phyloP scores from a whole-genome alignment of 331 rosid genomes.

The Erythrophleum ivorense region DNA sequence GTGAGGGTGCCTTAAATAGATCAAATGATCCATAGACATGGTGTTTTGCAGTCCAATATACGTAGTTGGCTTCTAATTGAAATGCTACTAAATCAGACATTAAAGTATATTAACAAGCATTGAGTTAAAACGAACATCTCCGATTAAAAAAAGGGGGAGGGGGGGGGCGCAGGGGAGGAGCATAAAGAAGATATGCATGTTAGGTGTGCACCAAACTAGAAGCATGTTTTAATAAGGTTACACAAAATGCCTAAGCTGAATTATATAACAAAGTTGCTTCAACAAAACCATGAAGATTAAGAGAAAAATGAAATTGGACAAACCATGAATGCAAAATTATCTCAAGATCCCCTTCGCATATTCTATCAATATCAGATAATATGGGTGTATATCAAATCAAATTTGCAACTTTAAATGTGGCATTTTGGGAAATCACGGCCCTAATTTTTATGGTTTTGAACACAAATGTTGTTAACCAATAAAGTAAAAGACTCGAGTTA shows the following conservation, averaged over 20 bases:
- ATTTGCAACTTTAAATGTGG: background rate
- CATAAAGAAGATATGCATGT: background rate
- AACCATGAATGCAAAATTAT: background rate
- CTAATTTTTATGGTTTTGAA: background rate
- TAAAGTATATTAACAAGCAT: background rate
- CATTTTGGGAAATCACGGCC: background rate
- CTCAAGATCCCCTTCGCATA: background rate
- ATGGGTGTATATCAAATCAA: background rate
- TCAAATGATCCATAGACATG: background rate
- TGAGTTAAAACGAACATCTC: background rate
- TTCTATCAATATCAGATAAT: background rate
- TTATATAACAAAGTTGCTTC: background rate
- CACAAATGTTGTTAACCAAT: background rate
- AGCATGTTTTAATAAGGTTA: background rate
- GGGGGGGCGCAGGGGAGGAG: background rate
- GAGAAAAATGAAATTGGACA: conserved; percentile 7
- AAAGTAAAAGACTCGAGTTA: background rate
- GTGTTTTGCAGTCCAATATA: background rate
- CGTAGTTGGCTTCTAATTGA: background rate
- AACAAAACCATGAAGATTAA: background rate
- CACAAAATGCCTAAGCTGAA: background rate
- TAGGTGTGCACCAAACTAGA: background rate
- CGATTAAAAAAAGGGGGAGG: background rate
- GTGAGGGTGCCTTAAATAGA: background rate
- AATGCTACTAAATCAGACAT: background rate